Base-by-base conservation (phyloP, 805 yeast species). In the Candida krabiensis region DNA sequence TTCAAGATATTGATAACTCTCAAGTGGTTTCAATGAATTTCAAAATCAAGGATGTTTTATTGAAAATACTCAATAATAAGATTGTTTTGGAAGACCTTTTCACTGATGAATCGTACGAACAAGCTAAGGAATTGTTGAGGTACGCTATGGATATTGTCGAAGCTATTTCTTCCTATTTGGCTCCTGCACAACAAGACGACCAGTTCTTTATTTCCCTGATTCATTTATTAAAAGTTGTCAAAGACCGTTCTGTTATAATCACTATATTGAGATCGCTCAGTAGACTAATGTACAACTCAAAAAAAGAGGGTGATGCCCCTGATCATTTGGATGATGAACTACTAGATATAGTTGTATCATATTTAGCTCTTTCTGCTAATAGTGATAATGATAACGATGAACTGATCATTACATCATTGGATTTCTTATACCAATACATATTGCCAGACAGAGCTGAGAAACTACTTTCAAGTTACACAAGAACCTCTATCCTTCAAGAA, bases 1-100 rank as follows among this genome's bases (percentile, higher is more conserved):
- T 86, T 2, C 95, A 91, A 56, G 96, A 89, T 58, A 74, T 85
- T 9, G 83, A 75, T 30, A 85, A 87, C 53, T 93, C 95, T 28
- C 88, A 85, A 56, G 70, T 82, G 54, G 64, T 93, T 44, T 84
- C 91, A 1, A 69, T 74, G 50, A 66, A 73, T 40, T 61, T 64
- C 15, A 40, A 39, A 28, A 44, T 61, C 9, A 50, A 50, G 34
- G 59, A 58, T 28, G 55, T 61, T 14, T 70, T 85, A 30, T 73
- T 75, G 42, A 64, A 63, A 31, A 70, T 80, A 5, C 66, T 86
- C 41, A 66, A 60, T 23, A 48, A 48, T 27, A 41, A 38, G 14
- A 43, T 44, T 9, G 40, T 52, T 37, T 35, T 55, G 40, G 42
- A 67, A 49, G 43, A 54, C 54, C 33, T 44, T 28, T 37, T 57